Evolutionary conservation across 73 alveolate genomes (phyloP).

Genomic region (Loxodes magnus): DNA sequence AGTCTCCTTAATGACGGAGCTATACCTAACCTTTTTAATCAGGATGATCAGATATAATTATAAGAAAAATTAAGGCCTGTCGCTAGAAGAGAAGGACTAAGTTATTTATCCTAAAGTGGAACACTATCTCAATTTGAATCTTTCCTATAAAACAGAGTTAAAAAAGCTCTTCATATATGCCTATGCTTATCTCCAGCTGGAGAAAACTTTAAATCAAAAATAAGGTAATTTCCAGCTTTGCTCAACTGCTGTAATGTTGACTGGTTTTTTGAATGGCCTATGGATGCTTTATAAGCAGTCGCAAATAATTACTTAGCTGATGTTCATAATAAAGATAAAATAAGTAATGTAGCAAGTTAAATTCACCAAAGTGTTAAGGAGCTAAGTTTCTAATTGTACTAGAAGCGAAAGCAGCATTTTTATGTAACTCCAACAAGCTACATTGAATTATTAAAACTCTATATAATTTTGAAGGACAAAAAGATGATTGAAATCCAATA

Average conservation of each 20-base stretch:
- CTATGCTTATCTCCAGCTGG: constrained; percentile 98
- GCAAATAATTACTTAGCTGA: constrained; percentile 56
- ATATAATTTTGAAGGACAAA: constrained; percentile 75
- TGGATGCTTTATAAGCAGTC: constrained; percentile 94
- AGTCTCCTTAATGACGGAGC: constrained; percentile 93
- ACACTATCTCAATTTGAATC: constrained; percentile 72
- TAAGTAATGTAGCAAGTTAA: constrained; percentile 51
- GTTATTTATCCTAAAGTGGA: constrained; percentile 94
- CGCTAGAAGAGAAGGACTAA: constrained; percentile 84
- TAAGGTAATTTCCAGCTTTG: constrained; percentile 97
- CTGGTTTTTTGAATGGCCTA: constrained; percentile 99
- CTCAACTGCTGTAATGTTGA: constrained; percentile 99
- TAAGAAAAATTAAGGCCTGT: constrained; percentile 90
- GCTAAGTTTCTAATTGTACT: constrained; percentile 76
- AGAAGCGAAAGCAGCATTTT: constrained; percentile 83
- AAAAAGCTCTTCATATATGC: constrained; percentile 87
- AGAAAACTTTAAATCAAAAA: constrained; percentile 86
- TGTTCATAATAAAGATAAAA: constrained; percentile 65
- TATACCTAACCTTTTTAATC: constrained; percentile 86
- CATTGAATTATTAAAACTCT: constrained; percentile 92
- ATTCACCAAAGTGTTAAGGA: constrained; percentile 69
- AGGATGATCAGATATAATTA: constrained; percentile 93
- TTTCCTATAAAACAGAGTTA: constrained; percentile 84
- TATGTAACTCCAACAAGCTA: constrained; percentile 99
- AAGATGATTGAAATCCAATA: constrained; percentile 40